Base-by-base conservation (phyloP, 345 rosid genomes). In the Bretschneidera sinensis region DNA sequence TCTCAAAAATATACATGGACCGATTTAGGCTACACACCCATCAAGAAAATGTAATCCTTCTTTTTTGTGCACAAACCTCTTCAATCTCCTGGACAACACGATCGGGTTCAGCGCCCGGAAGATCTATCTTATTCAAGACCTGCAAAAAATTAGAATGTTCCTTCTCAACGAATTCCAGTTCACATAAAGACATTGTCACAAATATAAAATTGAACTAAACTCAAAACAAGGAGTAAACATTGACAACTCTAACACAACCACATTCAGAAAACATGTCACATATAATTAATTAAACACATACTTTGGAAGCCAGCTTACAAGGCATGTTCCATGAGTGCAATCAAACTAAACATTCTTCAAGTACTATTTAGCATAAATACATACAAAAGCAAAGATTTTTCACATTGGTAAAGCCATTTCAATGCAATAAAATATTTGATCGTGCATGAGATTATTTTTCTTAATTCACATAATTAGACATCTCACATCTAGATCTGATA, bases 51-150 rank as follows among this genome's bases (percentile, higher is more conserved):
- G 52, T 9, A 48, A 48, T 48, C 22, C 52, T 39, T 39, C 45
- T 39, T 7, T 14, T 39, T 39, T 39, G 33, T 39, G 64, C 60
- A 78, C 94, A 81, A 76, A 89, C 99, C 99, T 94, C 99, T 80
- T 94, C 97, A 75, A 94, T 89, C 84, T 94, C 99, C 77, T 65
- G 76, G 66, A 76, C 49, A 60, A 94, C 89, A 52, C 80, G 79
- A 62, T 83, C 92, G 56, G 99, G 97, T 57, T 87, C 96, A 47
- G 99, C 97, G 24, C 98, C 96, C 45, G 97, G 98, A 71, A 92
- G 98, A 74, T 92, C 98, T 81, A 92, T 89, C 79, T 92, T 94
- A 85, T 94, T 90, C 73, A 94, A 70, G 55, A 94, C 99, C 99
- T 89, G 77, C 43, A 67, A 57, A 11, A 50, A 24, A 54, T 21